Base-by-base conservation (phyloP, 202 grass and related monocot species). In the Elaeis oleifera region DNA sequence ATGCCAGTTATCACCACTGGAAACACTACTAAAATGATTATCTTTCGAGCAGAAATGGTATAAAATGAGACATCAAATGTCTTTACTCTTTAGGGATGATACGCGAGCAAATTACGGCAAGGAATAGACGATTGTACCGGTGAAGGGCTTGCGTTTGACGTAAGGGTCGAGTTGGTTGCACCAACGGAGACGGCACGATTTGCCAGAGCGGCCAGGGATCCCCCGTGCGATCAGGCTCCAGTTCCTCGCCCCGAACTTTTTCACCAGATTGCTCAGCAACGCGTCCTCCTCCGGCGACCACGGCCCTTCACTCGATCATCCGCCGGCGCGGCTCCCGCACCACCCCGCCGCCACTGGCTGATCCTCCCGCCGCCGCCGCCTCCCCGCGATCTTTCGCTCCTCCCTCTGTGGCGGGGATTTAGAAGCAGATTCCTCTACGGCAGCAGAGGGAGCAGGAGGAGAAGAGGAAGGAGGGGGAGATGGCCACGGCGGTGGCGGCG, bases 101-200 rank as follows among this genome's bases (percentile, higher is more conserved):
- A 20, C 20, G 20, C 20, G 20, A 20, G 20, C 20, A 20, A 20
- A 20, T 20, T 20, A 20, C 20, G 20, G 20, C 20, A 20, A 20
- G 20, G 20, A 20, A 20, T 20, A 20, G 0, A 20, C 20, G 20
- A 20, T 20, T 20, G 20, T 20, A 20, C 94, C 94, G 69, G 85
- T 94, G 66, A 99, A 94, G 8, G 94, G 88, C 53, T 91, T 89
- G 49, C 94, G 85, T 69, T 99, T 99, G 78, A 99, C 82, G 75
- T 99, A 87, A 18, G 94, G 94, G 16, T 99, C 83, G 52, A 99
- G 88, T 53, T 99, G 94, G 62, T 99, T 99, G 60, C 88, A 99
- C 94, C 94, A 99, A 20, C 85, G 79, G 22, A 99, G 94, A 57
- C 94, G 94, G 70, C 94, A 92, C 22, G 88, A 99, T 75, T 99